These are phyloP conservation scores for Trichoderma virens DNA, from an alignment of 495 filamentous ascomycete genomes.

Conservation along the genomic window DNA sequence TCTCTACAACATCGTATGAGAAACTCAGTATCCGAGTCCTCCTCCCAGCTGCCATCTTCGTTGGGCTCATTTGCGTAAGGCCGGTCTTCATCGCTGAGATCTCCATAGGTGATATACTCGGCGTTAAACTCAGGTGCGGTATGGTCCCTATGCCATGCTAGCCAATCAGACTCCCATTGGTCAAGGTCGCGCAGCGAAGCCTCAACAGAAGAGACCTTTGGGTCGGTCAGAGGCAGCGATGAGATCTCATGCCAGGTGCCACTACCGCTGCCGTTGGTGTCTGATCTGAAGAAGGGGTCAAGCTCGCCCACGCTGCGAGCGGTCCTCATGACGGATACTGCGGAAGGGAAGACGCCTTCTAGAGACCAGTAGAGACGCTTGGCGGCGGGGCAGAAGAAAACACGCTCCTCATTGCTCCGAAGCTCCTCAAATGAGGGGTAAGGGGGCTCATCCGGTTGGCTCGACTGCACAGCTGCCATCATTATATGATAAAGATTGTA, in stretches of 20 bases:
- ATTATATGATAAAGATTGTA: conserved; percentile 3
- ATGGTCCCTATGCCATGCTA: conserved; percentile 13
- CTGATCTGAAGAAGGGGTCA: conserved; percentile 16
- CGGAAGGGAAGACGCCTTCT: conserved; percentile 18
- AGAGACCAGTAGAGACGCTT: conserved; percentile 19
- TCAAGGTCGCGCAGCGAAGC: conserved; percentile 15
- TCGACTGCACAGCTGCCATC: conserved; percentile 13
- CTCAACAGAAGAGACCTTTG: conserved; percentile 19
- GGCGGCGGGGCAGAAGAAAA: conserved; percentile 13
- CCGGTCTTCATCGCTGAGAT: conserved; percentile 17
- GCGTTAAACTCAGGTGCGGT: conserved; percentile 6
- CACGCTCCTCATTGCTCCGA: conserved; percentile 11
- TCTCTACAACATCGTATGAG: conserved; percentile 14
- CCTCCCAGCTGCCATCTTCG: conserved; percentile 17
- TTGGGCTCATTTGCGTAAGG: conserved; percentile 13
- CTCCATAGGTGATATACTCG: conserved; percentile 16
- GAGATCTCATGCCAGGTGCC: conserved; percentile 19
- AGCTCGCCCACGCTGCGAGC: conserved; percentile 12
- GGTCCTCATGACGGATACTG: conserved; percentile 19
- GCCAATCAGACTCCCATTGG: conserved; percentile 17
- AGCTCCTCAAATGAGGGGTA: conserved; percentile 15
- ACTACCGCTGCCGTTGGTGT: conserved; percentile 1
- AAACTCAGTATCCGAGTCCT: conserved; percentile 15
- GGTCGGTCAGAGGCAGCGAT: conserved; percentile 17
- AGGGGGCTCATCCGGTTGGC: conserved; percentile 13